Base-by-base conservation (phyloP, 2,329 filamentous ascomycete species). In the Trichoderma brevicompactum region DNA sequence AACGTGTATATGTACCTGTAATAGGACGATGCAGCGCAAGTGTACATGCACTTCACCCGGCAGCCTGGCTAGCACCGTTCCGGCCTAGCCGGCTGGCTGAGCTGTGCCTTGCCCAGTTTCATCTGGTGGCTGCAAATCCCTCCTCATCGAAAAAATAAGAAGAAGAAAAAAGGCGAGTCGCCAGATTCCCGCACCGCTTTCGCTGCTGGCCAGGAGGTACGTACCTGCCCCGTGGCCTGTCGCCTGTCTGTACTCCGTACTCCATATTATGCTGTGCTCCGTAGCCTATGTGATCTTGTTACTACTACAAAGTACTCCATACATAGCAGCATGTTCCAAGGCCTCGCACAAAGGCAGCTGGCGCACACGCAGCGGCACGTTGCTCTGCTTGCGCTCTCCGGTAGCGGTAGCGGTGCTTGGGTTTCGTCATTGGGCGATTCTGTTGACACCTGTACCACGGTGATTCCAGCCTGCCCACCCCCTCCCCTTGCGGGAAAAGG, bases 101-200 rank as follows among this genome's bases (percentile, higher is more conserved):
- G 59, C 34, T 62, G 38, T 17, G 32, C 65, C 41, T 55, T 52
- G 63, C 44, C 44, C 64, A 43, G 49, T 65, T 65, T 55, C 41
- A 59, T 59, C 62, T 64, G 61, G 52, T 48, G 50, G 43, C 61
- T 28, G 50, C 41, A 48, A 55, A 64, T 64, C 60, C 38, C 60
- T 48, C 41, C 43, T 41, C 52, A 58, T 52, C 60, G 49, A 41
- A 41, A 49, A 32, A 40, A 41, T 7, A 17, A 12, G 19, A 54
- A 36, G 34, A 36, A 53, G n/a, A 38, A 9, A 54, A 49, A 43
- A 28, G 50, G 28, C 43, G 46, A 43, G 61, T 56, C 49, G 52
- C 43, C 41, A 64, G 61, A 64, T 64, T 64, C 32, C 52, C 61
- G 60, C 60, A 44, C 23, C 19, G 15, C 44, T 54, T 53, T n/a